Base-by-base conservation (phyloP, 2,329 filamentous ascomycete genomes). In the Dothiorella sarmentorum region DNA sequence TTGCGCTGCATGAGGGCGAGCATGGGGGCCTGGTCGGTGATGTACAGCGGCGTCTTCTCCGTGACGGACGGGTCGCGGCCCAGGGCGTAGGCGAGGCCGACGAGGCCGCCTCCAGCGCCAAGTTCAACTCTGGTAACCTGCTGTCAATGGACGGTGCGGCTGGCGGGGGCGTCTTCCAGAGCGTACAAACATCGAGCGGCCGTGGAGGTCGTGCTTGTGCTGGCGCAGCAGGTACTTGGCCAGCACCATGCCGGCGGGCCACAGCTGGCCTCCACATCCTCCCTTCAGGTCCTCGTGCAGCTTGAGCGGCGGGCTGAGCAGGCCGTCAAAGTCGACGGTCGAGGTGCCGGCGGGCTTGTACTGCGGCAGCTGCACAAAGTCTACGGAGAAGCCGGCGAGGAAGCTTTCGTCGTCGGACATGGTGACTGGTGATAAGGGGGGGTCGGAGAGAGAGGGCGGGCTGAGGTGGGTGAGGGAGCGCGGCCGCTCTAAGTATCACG, bases 21-120 rank as follows among this genome's bases (percentile, higher is more conserved):
- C 91, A 99, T 97, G 61, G 89, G 85, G 61, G 83, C 71, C 76
- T 96, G 91, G 75, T 99, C 94, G 3, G 93, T 97, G 68, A 97
- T 84, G 68, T 87, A 82, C 61, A 97, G 73, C n/a, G 82, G 79
- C 40, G 72, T 65, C 33, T 79, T 77, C 55, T 85, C 73, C 20
- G 17, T 22, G 22, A 22, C 24, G 15, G 15, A 26, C 15, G 33
- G 18, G 18, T 33, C 15, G 72, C 81, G 84, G 38, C 78, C 81
- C 43, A 80, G 71, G 13, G 84, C 84, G 59, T 87, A 73, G 9
- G 83, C 84, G 33, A 87, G 78, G 35, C 79, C 92, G 51, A 96
- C 91, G 52, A 97, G 82, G 18, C 94, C 94, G 58, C 92, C 91
- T 60, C 94, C 94, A 61, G 93, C 91, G 59, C 94, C 94, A 40